Base-by-base conservation (phyloP, 495 filamentous ascomycete species). In the Trichoderma gamsii region DNA sequence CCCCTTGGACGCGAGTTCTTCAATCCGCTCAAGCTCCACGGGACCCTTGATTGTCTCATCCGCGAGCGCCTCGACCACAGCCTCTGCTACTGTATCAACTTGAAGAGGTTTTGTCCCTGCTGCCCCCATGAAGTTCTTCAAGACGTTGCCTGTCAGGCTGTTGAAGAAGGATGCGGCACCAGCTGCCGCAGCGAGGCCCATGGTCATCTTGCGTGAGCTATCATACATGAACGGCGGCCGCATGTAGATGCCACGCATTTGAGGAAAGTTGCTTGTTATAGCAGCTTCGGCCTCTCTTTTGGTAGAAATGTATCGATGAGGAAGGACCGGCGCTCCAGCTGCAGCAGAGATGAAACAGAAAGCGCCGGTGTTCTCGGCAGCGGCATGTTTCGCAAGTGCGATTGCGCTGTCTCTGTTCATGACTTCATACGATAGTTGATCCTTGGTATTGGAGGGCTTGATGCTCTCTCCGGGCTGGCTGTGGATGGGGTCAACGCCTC, bases 341-440 rank as follows among this genome's bases (percentile, higher is more conserved):
- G 92, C 91, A 15, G 95, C 95, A 41, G 92, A 96, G 64, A 99
- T 88, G 81, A 89, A 99, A 59, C 89, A 86, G 73, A 97, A 96
- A 0, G 86, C 83, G 16, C 83, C 77, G 41, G 91, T 88, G 41
- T 87, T 83, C 63, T 86, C 85, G 44, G 74, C 75, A 27, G 81
- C 82, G 12, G 92, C 86, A 79, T 96, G 91, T 73, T 90, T 87
- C 13, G 94, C 95, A n/a, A 99, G 82, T 64, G 88, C 85, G 70
- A 98, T 90, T 15, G 89, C 89, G 74, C 79, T 81, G 71, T 99
- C 96, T 69, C 95, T 86, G 80, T 99, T 99, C 92, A 99, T 97
- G 70, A 92, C 85, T 84, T 99, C 95, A 81, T 99, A 99, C 44
- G 93, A 97, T 73, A 97, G 78, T 78, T 96, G 91, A 23, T 87